Base-by-base conservation (phyloP, 2,329 filamentous ascomycete species). In the Fusarium kyushuense region DNA sequence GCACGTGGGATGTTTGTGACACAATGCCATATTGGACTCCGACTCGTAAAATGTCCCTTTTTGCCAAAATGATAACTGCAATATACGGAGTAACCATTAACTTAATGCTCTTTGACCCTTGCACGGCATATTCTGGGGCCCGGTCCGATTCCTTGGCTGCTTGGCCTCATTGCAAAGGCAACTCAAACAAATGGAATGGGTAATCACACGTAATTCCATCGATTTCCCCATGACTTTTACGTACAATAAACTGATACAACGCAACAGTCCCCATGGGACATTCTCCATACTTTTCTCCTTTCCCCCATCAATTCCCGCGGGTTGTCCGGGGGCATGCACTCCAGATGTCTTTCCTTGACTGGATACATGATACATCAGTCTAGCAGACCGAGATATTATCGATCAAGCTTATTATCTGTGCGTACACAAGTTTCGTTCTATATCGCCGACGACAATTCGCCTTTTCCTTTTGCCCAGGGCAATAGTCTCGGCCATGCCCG, bases 201-300 rank as follows among this genome's bases (percentile, higher is more conserved):
- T 32, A 62, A 58, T 45, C 42, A 54, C 38, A 19, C 60, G 33
- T 46, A 45, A 49, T 25, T 25, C 29, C 30, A 52, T 48, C 55
- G 54, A 36, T 49, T 53, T 58, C 43, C 53, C 57, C 45, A 27
- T 49, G 45, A 36, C 59, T 52, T 66, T 70, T 73, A 72, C 71
- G 71, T 72, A 73, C 71, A 73, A 69, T 36, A 67, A 54, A 60
- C 65, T 49, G 57, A 19, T 12, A 38, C 10, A 38, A 13, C 35
- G 19, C 35, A 38, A 38, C 61, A 53, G 55, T 68, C 63, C 71
- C 71, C 71, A 53, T 69, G 68, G 70, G 70, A 73, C 58, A 68
- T 43, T 42, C 51, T 67, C 56, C 54, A 59, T 63, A 41, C 32
- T 49, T 25, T 48, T 23, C 45, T 17, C n/a, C 25, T 35, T 49